These are phyloP conservation scores for Nasturtium officinale DNA, from an alignment of 345 rosid genomes.

Conservation along the genomic window DNA sequence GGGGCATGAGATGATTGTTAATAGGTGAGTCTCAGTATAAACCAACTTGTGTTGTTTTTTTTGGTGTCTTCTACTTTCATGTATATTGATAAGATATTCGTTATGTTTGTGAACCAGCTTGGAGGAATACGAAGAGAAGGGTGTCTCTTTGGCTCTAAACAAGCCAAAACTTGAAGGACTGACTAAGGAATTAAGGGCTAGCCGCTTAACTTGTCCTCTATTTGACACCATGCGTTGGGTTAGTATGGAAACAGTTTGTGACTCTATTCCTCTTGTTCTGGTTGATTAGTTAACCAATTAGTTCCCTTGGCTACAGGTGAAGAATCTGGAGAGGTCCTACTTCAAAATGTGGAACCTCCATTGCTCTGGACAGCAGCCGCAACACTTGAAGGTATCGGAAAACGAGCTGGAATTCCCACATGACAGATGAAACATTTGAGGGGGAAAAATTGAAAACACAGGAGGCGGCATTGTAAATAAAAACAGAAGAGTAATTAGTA, in stretches of 20 bases:
- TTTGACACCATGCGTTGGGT: conserved; percentile 98
- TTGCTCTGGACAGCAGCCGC: conserved; percentile 74
- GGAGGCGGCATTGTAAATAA: conserved; percentile 48
- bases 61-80: not conserved
- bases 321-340: conserved; percentile 84
- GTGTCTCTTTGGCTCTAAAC: conserved; percentile 75
- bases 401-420: conserved; percentile 75
- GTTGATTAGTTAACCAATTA: not conserved
- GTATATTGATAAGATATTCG: not conserved
- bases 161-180: conserved; percentile 72
- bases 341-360: conserved; percentile 94
- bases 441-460: conserved; percentile 19
- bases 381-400: conserved; percentile 81
- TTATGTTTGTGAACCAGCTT: conserved; percentile 48
- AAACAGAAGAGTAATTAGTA: conserved; percentile 44
- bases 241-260: conserved; percentile 28
- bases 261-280: not conserved
- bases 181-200: conserved; percentile 63
- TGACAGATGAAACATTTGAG: conserved; percentile 43
- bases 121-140: conserved; percentile 92
- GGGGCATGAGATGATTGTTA: conserved; percentile 97
- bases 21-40: conserved; percentile 50
- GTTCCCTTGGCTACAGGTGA: conserved; percentile 56
- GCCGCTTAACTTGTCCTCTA: conserved; percentile 80
- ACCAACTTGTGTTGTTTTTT: not conserved